phyloP scores from a whole-genome alignment of 1,284 basidiomycete species.

The Trichosporon asahii region DNA sequence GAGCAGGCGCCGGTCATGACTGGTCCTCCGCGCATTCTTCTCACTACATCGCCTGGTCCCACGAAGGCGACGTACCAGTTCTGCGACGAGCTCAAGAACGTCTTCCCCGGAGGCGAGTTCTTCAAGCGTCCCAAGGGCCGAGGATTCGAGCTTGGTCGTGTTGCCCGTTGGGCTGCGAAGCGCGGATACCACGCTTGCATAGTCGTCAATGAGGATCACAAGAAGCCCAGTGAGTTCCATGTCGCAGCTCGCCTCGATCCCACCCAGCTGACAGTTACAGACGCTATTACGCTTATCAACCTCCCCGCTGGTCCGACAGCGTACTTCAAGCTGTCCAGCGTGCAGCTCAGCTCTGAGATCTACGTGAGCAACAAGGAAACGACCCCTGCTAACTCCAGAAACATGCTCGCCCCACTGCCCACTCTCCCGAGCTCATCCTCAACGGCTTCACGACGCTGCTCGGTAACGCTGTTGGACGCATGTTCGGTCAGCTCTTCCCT shows the following conservation, averaged over 20 bases:
- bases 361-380: constrained; percentile 58
- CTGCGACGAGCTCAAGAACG: constrained; percentile 81
- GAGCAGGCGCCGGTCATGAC: constrained; percentile 49
- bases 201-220: constrained; percentile 92
- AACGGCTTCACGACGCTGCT: constrained; percentile 94
- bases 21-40: constrained; percentile 75
- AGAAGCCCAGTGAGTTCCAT: constrained; percentile 72
- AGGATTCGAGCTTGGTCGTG: constrained; percentile 87
- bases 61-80: constrained; percentile 80
- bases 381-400: constrained; percentile 57
- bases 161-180: constrained; percentile 89
- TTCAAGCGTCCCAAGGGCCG: constrained; percentile 85
- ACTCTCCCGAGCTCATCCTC: constrained; percentile 88
- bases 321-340: constrained; percentile 90
- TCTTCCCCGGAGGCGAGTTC: constrained; percentile 95
- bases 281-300: constrained; percentile 86
- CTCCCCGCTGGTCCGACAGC: constrained; percentile 91
- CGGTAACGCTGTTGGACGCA: constrained; percentile 84
- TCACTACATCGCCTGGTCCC: constrained; percentile 86
- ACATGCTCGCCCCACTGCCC: constrained; percentile 86
- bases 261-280: constrained; percentile 51
- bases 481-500: constrained; percentile 95
- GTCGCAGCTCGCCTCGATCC: neutral
- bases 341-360: constrained; percentile 81
- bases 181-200: constrained; percentile 78